A percentile compares a stretch with the other conserved stretches of the same genome.
These are phyloP conservation scores for Lasiodiplodia citricola DNA, from an alignment of 2,329 filamentous ascomycete species.

Conservation along the genomic window DNA sequence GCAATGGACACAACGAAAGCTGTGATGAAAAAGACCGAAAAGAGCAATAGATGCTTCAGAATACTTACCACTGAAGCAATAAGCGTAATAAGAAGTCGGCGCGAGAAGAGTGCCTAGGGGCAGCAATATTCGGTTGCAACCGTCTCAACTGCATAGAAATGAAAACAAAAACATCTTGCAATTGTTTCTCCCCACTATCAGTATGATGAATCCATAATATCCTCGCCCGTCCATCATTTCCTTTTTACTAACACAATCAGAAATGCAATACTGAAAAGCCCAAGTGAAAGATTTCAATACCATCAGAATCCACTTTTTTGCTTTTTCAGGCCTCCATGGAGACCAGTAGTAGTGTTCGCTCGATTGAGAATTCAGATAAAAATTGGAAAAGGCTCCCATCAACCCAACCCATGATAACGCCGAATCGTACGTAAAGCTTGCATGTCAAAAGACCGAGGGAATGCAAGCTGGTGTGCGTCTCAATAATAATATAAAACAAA, in stretches of 20 bases:
- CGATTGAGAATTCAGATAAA: neutral
- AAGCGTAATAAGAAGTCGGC: too few species aligned
- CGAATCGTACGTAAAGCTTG: conserved; percentile 7
- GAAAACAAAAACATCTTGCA: too few species aligned
- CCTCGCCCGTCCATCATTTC: neutral
- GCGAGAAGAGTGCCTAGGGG: too few species aligned
- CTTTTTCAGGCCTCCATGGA: neutral
- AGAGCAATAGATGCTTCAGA: too few species aligned
- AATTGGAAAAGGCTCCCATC: neutral
- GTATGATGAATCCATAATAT: too few species aligned
- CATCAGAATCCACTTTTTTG: neutral
- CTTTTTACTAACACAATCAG: neutral
- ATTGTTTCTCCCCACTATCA: too few species aligned
- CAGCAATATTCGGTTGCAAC: too few species aligned
- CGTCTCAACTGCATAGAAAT: too few species aligned
- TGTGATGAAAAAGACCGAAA: too few species aligned
- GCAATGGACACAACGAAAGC: too few species aligned
- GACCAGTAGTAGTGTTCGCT: neutral
- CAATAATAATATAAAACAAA: neutral
- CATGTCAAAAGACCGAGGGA: neutral
- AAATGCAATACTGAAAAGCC: neutral
- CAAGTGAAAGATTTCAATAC: neutral
- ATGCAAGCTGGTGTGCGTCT: conserved; percentile 1
- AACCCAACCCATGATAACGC: neutral
- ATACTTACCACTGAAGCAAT: too few species aligned